These are phyloP conservation scores for Pichia cephalocereana DNA, from an alignment of 805 yeast species.

Conservation along the genomic window DNA sequence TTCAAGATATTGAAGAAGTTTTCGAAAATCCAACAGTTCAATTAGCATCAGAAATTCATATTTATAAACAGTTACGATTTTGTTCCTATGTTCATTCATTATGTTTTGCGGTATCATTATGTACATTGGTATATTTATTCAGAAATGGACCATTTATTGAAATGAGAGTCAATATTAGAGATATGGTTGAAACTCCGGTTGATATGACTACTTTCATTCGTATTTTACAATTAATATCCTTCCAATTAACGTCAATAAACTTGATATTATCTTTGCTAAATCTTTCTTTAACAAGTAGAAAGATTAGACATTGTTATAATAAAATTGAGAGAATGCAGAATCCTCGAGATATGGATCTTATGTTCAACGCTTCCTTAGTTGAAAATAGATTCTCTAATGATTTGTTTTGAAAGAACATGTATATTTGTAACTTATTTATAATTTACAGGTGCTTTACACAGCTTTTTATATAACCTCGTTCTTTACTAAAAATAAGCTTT, in stretches of 20 bases:
- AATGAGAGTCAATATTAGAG: not conserved
- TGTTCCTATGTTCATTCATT: conserved; percentile 14
- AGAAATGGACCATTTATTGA: conserved; percentile 7
- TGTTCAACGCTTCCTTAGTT: conserved; percentile 1
- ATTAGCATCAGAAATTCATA: conserved; percentile 16
- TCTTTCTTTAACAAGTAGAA: conserved; percentile 17
- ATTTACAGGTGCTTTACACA: too few relatives aligned
- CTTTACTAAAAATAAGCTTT: too few relatives aligned
- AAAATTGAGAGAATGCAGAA: conserved; percentile 16
- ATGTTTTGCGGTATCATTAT: conserved; percentile 15
- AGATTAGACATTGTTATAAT: conserved; percentile 20
- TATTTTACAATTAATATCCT: conserved; percentile 18
- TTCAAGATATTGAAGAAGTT: conserved; percentile 18
- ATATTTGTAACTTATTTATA: not conserved
- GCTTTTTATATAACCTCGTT: too few relatives aligned
- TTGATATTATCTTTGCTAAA: conserved; percentile 16
- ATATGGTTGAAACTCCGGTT: not conserved
- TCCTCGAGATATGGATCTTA: conserved; percentile 1
- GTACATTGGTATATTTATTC: conserved; percentile 16
- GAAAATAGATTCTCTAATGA: conserved; percentile 15
- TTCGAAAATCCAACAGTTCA: conserved; percentile 18
- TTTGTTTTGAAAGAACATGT: conserved; percentile 13
- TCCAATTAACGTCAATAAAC: conserved; percentile 14
- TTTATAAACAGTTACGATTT: conserved; percentile 15
- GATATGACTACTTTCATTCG: conserved; percentile 6